Evolutionary conservation across 2,329 filamentous ascomycete species (phyloP).

Genomic region (Penicillium sp.): DNA sequence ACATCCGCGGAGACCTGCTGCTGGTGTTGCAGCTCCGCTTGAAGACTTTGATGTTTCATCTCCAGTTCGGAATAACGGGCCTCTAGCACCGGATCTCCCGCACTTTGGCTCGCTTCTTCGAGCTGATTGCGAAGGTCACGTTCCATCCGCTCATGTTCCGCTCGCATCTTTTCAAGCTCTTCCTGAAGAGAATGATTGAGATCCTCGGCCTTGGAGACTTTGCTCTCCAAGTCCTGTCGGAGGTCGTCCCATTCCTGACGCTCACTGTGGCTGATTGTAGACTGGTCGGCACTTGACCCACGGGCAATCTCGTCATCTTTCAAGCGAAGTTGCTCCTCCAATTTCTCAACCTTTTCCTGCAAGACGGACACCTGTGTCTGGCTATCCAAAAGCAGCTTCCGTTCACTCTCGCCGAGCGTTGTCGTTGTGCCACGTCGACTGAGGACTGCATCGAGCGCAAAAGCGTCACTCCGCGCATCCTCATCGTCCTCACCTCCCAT

Average conservation of each 20-base stretch:
- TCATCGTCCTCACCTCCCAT: conserved; percentile 51
- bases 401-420: conserved; percentile 54
- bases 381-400: conserved; percentile 70
- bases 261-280: conserved; percentile 51
- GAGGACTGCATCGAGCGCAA: conserved; percentile 52
- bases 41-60: conserved; percentile 60
- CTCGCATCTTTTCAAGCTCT: conserved; percentile 68
- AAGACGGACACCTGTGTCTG: conserved; percentile 70
- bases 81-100: conserved; percentile 52
- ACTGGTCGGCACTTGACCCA: conserved; percentile 52
- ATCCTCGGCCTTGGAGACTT: conserved; percentile 65
- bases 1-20: conserved; percentile 82
- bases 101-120: conserved; percentile 33
- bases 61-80: conserved; percentile 54
- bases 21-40: conserved; percentile 63
- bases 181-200: conserved; percentile 73
- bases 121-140: conserved; percentile 60
- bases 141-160: conserved; percentile 60
- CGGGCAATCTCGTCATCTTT: conserved; percentile 66
- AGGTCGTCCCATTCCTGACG: conserved; percentile 65
- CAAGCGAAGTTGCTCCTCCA: conserved; percentile 63
- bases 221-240: conserved; percentile 62
- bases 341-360: conserved; percentile 63
- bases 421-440: conserved; percentile 46
- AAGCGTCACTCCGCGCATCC: conserved; percentile 57